These are phyloP conservation scores for Pulveroboletus sp. DNA, from an alignment of 768 basidiomycete species.

Conservation along the genomic window DNA sequence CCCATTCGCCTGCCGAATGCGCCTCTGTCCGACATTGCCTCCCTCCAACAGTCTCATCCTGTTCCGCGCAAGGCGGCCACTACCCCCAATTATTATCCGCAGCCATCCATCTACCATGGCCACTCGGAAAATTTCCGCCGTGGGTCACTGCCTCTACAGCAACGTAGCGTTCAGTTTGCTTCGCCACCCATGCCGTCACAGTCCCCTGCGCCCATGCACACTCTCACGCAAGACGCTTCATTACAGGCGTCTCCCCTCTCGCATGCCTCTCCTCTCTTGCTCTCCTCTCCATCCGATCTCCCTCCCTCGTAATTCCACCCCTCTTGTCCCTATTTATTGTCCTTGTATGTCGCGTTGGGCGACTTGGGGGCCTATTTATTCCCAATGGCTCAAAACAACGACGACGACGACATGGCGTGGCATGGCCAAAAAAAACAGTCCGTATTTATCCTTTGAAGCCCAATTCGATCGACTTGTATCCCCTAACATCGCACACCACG, in stretches of 20 bases:
- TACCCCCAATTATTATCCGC: slow-evolving; percentile 33
- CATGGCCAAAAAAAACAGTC: slow-evolving; percentile 20
- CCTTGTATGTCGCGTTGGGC: slow-evolving; percentile 22
- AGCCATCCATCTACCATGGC: slow-evolving; percentile 25
- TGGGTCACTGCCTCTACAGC: slow-evolving; percentile 28
- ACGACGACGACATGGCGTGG: slow-evolving; percentile 25
- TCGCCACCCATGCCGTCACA: slow-evolving; percentile 32
- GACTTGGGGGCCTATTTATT: slow-evolving; percentile 31
- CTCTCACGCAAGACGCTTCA: slow-evolving; percentile 25
- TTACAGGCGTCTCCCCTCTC: slow-evolving; percentile 23
- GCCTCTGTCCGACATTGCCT: slow-evolving; percentile 67
- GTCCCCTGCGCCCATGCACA: slow-evolving; percentile 23
- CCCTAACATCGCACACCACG: slow-evolving; percentile 24
- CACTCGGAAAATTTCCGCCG: slow-evolving; percentile 31
- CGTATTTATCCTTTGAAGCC: slow-evolving; percentile 25
- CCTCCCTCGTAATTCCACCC: slow-evolving; percentile 17
- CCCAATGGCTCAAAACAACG: slow-evolving; percentile 26
- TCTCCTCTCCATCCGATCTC: slow-evolving; percentile 22
- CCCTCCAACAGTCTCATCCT: slow-evolving; percentile 38
- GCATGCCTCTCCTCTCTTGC: slow-evolving; percentile 28
- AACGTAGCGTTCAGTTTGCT: slow-evolving; percentile 27
- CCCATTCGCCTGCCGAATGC: slow-evolving; percentile 72
- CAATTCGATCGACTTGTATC: slow-evolving; percentile 27
- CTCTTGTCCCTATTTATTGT: slow-evolving; percentile 32
- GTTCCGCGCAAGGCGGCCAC: slow-evolving; percentile 33